Evolutionary conservation across 1,139 yeast genomes (phyloP).

Genomic region (Sugiyamaella grinbergsii): DNA sequence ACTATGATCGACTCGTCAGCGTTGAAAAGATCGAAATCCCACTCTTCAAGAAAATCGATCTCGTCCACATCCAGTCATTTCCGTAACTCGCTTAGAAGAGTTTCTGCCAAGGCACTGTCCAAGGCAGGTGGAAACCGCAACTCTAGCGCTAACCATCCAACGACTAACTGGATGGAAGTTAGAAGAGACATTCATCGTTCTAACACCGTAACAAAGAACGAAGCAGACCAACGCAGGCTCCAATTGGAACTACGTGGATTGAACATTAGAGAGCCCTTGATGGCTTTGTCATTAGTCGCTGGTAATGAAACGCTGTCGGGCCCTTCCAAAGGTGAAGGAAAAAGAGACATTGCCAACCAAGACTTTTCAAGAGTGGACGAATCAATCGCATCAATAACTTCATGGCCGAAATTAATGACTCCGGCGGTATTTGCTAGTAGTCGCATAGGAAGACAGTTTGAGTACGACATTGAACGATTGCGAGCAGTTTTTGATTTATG

Average conservation of each 20-base stretch:
- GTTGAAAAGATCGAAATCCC: constrained; percentile 32
- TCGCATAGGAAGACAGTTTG: constrained; percentile 48
- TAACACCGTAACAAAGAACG: constrained; percentile 69
- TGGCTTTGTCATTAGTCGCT: constrained; percentile 30
- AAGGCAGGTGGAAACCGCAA: constrained; percentile 12
- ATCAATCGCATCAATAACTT: constrained; percentile 35
- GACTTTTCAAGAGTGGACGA: constrained; percentile 39
- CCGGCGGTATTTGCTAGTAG: constrained; percentile 53
- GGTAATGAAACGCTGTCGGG: constrained; percentile 38
- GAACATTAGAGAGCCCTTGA: constrained; percentile 65
- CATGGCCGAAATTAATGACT: constrained; percentile 45
- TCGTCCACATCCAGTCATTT: constrained; percentile 29
- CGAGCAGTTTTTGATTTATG: constrained; percentile 65
- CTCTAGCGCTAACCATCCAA: constrained; percentile 3
- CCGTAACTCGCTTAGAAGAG: constrained; percentile 24
- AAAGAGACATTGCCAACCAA: constrained; percentile 30
- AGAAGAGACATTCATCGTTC: constrained; percentile 71
- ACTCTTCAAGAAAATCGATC: constrained; percentile 33
- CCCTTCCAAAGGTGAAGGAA: constrained; percentile 31
- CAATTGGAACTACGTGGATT: constrained; percentile 68
- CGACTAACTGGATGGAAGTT: constrained; percentile 50
- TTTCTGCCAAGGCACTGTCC: constrained; percentile 22
- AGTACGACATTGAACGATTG: constrained; percentile 54
- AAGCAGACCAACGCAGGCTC: constrained; percentile 67
- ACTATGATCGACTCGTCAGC: constrained; percentile 19